Evolutionary conservation across 371 early-diverging fungal genomes (phyloP).

Genomic region (Zopfochytrium polystomum): DNA sequence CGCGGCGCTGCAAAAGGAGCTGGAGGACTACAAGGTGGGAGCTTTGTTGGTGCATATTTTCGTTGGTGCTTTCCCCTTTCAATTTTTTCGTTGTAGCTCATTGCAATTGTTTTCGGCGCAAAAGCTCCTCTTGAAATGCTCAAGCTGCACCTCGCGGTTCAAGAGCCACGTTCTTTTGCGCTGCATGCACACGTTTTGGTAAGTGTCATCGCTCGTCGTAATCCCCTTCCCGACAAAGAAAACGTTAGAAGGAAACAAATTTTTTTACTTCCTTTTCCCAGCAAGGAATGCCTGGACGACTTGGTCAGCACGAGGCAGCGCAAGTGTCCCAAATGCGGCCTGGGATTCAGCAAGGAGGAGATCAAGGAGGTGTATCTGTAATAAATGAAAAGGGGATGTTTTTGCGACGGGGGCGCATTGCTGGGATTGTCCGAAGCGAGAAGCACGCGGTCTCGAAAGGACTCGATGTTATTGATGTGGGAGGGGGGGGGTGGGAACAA

Average conservation of each 20-base stretch:
- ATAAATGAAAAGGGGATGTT: too few relatives aligned
- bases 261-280: too few relatives aligned
- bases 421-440: too few relatives aligned
- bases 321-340: constrained; percentile 97
- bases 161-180: constrained; percentile 78
- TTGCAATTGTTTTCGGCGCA: background rate
- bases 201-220: too few relatives aligned
- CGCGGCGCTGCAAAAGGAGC: constrained; percentile 26
- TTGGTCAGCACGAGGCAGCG: constrained; percentile 90
- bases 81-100: background rate
- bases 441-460: too few relatives aligned
- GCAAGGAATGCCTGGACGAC: constrained; percentile 87
- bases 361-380: constrained; percentile 87
- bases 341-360: constrained; percentile 88
- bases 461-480: too few relatives aligned
- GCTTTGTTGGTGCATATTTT: constrained; percentile 8
- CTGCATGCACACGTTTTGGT: constrained; percentile 98
- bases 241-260: too few relatives aligned
- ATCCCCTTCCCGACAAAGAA: too few relatives aligned
- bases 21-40: constrained; percentile 50
- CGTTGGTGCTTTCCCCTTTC: background rate
- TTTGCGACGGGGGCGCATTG: too few relatives aligned
- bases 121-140: constrained; percentile 68
- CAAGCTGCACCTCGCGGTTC: constrained; percentile 78
- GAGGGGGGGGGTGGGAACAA: too few relatives aligned